Evolutionary conservation across 495 filamentous ascomycete genomes (phyloP).

Genomic region (Podospora didyma): DNA sequence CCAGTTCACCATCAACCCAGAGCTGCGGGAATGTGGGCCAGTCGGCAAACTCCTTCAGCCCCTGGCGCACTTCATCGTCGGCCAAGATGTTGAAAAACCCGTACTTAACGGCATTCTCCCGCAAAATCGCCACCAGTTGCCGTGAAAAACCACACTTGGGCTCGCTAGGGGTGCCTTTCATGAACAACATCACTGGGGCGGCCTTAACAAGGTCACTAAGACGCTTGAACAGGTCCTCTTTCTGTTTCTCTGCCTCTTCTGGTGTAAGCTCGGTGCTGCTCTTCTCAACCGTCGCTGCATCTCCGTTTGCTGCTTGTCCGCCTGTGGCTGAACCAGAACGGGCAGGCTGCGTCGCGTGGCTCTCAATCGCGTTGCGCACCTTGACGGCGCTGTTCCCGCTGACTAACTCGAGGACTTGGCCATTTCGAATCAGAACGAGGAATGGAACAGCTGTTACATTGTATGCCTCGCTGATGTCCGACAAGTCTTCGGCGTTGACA

Average conservation of each 20-base stretch:
- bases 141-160: constrained; percentile 95
- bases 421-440: constrained; percentile 72
- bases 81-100: constrained; percentile 99
- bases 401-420: constrained; percentile 70
- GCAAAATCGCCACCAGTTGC: constrained; percentile 77
- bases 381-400: constrained; percentile 82
- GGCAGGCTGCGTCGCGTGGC: constrained; percentile 53
- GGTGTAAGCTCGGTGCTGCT: constrained; percentile 15
- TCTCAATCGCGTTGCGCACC: constrained; percentile 79
- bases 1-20: constrained; percentile 75
- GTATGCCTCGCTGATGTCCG: constrained; percentile 82
- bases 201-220: constrained; percentile 82
- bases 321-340: constrained; percentile 6
- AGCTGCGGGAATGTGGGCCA: constrained; percentile 97
- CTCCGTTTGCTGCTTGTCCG: constrained; percentile 27
- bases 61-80: constrained; percentile 95
- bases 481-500: constrained; percentile 85
- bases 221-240: constrained; percentile 75
- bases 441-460: constrained; percentile 92
- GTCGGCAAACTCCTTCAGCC: constrained; percentile 89
- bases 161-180: constrained; percentile 84
- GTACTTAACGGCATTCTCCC: constrained; percentile 87
- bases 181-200: constrained; percentile 96
- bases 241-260: constrained; percentile 52
- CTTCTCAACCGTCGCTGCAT: constrained; percentile 13